Evolutionary conservation across 345 rosid species (phyloP), one percentile per base, ranked within the genome.

Genomic region (Abelmoschus esculentus): DNA sequence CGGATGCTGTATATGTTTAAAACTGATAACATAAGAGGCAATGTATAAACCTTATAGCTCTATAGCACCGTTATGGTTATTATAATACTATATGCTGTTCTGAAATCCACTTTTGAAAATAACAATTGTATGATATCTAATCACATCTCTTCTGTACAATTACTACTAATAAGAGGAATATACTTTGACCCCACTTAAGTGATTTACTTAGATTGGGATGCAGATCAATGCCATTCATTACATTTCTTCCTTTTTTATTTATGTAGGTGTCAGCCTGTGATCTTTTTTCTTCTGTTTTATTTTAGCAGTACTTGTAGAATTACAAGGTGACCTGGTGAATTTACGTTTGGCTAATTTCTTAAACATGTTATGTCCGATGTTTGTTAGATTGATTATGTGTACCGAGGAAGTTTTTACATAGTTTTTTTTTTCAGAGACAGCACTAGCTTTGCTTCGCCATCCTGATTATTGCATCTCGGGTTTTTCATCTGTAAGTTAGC

Each of bases 401-500:
- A 8, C 72, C 15, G 15, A 69, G 52, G 44, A 10, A 17, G 49
- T 60, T 38, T 53, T 29, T 46, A 46, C 6, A 49, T 49, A 10
- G 14, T 57, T 71, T 71, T 72, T 72, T n/a, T 44, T 69, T 82
- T 79, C 90, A 95, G 99, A 95, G 76, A 87, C 99, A 34, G 78
- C 86, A n/a, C 79, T 91, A 69, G 87, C 97, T 70, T 87, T 95
- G 83, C 91, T 95, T 59, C 89, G 96, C 31, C 91, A 91, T 77
- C 97, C 97, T 62, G 96, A 91, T 75, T 95, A 87, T 75, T 91
- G 96, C 90, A 89, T 91, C 81, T 95, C 99, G 8, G 91, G 85
- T 76, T 89, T 88, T 85, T 85, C 99, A 67, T 87, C 81, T 64
- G 99, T 91, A 84, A 87, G 99, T 79, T 40, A 61, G 15, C 40